Conservation (phyloP, 176 grass and related monocot genomes). For the Musa itinerans region DNA sequence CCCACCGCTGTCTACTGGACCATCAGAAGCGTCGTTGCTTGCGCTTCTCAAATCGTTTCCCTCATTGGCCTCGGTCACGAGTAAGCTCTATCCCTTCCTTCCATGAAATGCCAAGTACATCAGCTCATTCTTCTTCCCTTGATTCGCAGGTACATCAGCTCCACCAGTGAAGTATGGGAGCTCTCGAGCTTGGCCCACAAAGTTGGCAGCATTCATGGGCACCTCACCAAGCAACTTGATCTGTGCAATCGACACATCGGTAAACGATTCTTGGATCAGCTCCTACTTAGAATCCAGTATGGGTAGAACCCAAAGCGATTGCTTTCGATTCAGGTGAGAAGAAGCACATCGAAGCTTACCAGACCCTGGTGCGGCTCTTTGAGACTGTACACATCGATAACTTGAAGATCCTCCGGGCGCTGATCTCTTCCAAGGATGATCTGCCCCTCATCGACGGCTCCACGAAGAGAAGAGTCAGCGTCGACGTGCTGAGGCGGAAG, state of each 20-base stretch:
- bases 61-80: constrained; percentile 34
- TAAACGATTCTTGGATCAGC: background rate
- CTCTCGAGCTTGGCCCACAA: constrained; percentile 46
- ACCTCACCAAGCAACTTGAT: constrained; percentile 34
- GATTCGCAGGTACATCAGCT: constrained; percentile 25
- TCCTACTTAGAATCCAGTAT: too few relatives aligned
- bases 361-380: constrained; percentile 26
- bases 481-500: constrained; percentile 34
- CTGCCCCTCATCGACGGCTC: constrained; percentile 22
- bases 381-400: constrained; percentile 37
- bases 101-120: background rate
- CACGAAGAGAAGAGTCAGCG: constrained; percentile 20
- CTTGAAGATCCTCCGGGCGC: constrained; percentile 31
- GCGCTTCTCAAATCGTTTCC: constrained; percentile 31
- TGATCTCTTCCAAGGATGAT: constrained; percentile 35
- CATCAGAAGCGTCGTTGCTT: constrained; percentile 32
- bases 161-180: constrained; percentile 42
- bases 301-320: background rate
- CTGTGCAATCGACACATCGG: constrained; percentile 22
- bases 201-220: constrained; percentile 31
- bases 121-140: background rate
- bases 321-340: constrained; percentile 23
- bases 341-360: constrained; percentile 34
- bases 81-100: constrained; percentile 15
- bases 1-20: constrained; percentile 42